phyloP scores from a whole-genome alignment of 202 grass and related monocot species.

The Sporobolus alterniflorus region DNA sequence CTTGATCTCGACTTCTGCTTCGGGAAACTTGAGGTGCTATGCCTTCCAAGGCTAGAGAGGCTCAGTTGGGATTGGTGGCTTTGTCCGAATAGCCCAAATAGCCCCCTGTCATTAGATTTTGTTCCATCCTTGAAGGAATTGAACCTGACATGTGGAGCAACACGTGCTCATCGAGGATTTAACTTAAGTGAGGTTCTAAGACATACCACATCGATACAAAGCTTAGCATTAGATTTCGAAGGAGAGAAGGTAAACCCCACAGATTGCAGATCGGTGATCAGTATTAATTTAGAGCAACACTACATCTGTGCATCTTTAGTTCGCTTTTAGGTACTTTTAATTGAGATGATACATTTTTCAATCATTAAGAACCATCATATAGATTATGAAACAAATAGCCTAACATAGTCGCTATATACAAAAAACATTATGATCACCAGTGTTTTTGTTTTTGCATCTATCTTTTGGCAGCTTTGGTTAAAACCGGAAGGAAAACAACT shows the following conservation, averaged over 20 bases:
- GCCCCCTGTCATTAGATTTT: neutral
- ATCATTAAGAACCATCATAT: no score
- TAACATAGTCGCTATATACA: neutral
- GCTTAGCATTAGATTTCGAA: constrained; percentile 10
- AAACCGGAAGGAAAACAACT: constrained; percentile 14
- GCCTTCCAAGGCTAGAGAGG: neutral
- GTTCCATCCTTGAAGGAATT: constrained; percentile 10
- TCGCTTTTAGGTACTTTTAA: neutral
- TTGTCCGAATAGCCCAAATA: neutral
- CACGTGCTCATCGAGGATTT: neutral
- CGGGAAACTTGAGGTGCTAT: neutral
- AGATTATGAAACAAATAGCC: neutral
- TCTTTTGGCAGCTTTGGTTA: neutral
- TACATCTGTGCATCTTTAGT: no score
- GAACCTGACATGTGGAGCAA: neutral
- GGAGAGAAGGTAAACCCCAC: constrained; percentile 23
- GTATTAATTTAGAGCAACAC: no score
- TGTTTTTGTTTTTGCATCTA: neutral
- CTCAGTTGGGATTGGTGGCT: neutral
- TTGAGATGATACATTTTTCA: neutral
- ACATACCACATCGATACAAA: neutral
- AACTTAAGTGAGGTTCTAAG: constrained; percentile 1
- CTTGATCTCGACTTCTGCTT: neutral
- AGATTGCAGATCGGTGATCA: no score
- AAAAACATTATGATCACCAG: neutral